These are phyloP conservation scores for Lophiotrema nucula DNA, from an alignment of 495 filamentous ascomycete genomes.

Conservation along the genomic window DNA sequence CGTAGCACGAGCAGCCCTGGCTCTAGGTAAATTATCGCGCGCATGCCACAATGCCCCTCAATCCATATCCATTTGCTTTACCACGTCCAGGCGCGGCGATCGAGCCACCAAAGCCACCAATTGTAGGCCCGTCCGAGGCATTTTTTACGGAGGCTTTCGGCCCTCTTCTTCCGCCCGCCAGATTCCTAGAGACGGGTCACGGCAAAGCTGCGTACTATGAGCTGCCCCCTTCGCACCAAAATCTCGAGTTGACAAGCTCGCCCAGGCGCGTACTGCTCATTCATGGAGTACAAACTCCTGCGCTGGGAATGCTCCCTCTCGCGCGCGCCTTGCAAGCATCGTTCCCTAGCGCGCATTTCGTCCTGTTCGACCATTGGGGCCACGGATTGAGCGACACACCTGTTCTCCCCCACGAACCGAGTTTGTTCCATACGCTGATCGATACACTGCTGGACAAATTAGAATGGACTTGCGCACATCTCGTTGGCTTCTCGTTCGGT, in stretches of 20 bases:
- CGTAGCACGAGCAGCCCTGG: too few species aligned
- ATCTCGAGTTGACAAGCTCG: slow-evolving; percentile 22
- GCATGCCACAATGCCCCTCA: slow-evolving; percentile 13
- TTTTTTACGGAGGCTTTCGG: slow-evolving; percentile 43
- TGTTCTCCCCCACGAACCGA: slow-evolving; percentile 25
- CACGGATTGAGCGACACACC: slow-evolving; percentile 40
- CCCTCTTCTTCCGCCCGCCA: slow-evolving; percentile 40
- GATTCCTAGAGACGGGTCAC: slow-evolving; percentile 38
- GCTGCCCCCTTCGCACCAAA: neutral
- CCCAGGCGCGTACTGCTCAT: slow-evolving; percentile 31
- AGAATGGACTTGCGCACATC: slow-evolving; percentile 32
- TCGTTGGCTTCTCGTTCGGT: slow-evolving; percentile 38
- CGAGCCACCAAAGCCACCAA: slow-evolving; percentile 19
- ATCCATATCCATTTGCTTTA: slow-evolving; percentile 39
- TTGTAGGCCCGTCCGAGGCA: slow-evolving; percentile 43
- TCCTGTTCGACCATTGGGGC: slow-evolving; percentile 36
- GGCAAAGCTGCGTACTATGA: slow-evolving; percentile 45
- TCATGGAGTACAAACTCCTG: slow-evolving; percentile 37
- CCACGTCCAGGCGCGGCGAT: slow-evolving; percentile 38
- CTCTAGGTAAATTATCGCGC: too few species aligned
- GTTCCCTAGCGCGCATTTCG: slow-evolving; percentile 19
- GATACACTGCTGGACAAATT: slow-evolving; percentile 27
- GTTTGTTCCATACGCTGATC: slow-evolving; percentile 33
- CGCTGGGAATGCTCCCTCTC: slow-evolving; percentile 36
- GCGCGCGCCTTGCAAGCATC: slow-evolving; percentile 13